Evolutionary conservation across 441 rosid genomes (phyloP).

Genomic region (Codiaeum variegatum): DNA sequence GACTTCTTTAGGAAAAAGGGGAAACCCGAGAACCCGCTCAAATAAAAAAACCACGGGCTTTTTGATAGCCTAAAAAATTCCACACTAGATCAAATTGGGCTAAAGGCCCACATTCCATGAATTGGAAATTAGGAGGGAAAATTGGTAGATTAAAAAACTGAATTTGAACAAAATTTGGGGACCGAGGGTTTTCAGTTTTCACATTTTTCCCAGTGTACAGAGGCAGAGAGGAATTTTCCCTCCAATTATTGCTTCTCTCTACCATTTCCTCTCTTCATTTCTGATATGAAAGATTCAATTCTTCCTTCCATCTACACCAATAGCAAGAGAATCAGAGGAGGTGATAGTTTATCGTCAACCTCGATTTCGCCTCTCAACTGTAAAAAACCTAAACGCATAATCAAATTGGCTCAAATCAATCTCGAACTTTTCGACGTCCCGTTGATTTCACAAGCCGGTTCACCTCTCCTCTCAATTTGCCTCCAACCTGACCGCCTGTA

Average conservation of each 20-base stretch:
- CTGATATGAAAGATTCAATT: conserved; percentile 9
- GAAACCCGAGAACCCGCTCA: no score
- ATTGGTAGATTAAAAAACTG: not conserved
- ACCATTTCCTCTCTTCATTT: no score
- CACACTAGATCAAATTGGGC: not conserved
- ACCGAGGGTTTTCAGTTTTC: not conserved
- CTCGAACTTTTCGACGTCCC: conserved; percentile 47
- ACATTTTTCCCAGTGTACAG: not conserved
- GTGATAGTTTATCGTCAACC: not conserved
- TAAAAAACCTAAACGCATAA: conserved; percentile 30
- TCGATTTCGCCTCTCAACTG: conserved; percentile 20
- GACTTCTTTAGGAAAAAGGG: no score
- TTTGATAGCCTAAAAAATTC: not conserved
- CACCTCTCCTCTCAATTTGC: conserved; percentile 33
- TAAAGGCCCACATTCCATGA: not conserved
- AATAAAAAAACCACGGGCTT: not conserved
- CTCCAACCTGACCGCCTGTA: conserved; percentile 56
- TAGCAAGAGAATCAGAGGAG: not conserved
- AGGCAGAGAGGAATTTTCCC: conserved; percentile 3
- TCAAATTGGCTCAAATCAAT: conserved; percentile 40
- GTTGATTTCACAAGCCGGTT: conserved; percentile 46
- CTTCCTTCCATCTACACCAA: not conserved
- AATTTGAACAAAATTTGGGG: not conserved
- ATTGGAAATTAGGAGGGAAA: conserved; percentile 17
- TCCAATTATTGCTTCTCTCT: not conserved